Percentiles rank a stretch among this genome's conserved stretches.
phyloP scores from a whole-genome alignment of 352 stramenopile genomes.

The Phytophthora multivora region DNA sequence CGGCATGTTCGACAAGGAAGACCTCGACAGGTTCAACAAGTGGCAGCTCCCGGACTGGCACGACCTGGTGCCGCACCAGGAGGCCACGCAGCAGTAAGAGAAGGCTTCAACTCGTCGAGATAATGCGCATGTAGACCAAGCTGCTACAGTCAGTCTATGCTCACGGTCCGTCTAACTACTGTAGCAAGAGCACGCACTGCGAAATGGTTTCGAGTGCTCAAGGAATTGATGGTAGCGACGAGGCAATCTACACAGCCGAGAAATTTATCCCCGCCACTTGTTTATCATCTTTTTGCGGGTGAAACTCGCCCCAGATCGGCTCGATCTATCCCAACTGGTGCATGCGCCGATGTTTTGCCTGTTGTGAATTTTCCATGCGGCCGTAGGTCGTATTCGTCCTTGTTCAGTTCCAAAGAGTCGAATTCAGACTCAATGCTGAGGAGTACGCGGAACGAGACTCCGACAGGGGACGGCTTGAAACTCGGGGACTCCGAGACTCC shows the following conservation, averaged over 20 bases:
- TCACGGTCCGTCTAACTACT: no score
- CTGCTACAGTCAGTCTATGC: no score
- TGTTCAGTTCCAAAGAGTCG: constrained; percentile 10
- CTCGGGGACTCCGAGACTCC: constrained; percentile 15
- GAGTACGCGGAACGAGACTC: constrained; percentile 18
- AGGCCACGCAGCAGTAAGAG: neutral
- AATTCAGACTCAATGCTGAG: constrained; percentile 7
- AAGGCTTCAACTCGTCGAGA: neutral
- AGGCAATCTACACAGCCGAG: constrained; percentile 13
- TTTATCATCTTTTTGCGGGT: neutral
- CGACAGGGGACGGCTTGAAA: constrained; percentile 11
- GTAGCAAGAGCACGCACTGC: neutral
- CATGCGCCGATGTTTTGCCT: neutral
- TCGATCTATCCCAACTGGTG: constrained; percentile 21
- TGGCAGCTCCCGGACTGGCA: constrained; percentile 50
- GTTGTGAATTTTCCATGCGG: constrained; percentile 13
- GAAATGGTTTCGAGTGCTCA: neutral
- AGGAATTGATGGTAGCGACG: constrained; percentile 10
- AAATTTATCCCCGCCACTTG: neutral
- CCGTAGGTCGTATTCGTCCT: constrained; percentile 5
- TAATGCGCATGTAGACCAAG: no score
- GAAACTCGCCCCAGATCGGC: neutral
- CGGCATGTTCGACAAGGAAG: constrained; percentile 34
- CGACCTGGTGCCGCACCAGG: constrained; percentile 32
- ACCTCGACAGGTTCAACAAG: constrained; percentile 35